Evolutionary conservation across 176 grass and related monocot species (phyloP), one percentile per base, ranked within the genome.

Genomic region (Cenchrus fungigraminus): DNA sequence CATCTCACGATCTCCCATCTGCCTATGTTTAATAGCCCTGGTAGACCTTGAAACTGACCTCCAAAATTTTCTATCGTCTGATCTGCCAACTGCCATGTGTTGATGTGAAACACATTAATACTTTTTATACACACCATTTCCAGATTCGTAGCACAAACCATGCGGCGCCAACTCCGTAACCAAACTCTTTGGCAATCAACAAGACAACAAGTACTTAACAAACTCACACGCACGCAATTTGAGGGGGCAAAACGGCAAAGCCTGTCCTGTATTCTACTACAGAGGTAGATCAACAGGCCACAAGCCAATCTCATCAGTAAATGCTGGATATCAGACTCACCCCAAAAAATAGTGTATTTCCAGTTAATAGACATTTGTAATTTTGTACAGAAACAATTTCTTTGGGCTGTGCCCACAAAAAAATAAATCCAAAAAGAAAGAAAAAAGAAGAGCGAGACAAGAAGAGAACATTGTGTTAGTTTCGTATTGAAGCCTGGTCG

Each of bases 401-500:
- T 84, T 64, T 71, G 34, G 59, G 74, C 28, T 51, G 11, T 56
- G 22, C 83, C 71, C 46, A n/a, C 78, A 85, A 89, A 86, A 88
- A 73, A 9, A 61, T 60, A 7, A 54, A 80, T 19, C 47, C 71
- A 76, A 71, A 68, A 56, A 56, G 13, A 12, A 53, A 53, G 66
- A 76, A 65, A 79, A 5, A 31, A 46, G 8, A 46, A 46, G 45
- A 68, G 59, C 20, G 76, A 82, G 51, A 61, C 75, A 44, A 68
- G 56, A 80, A 34, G 64, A 79, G 70, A 78, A 71, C 69, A 81
- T 84, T 78, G 46, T 61, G 37, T 40, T 94, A 89, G 83, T 73
- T 94, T 70, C 78, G 74, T 91, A 80, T 87, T 7, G 60, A 87
- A 43, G 53, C 53, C 69, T 64, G 42, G 45, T 32, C 52, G 79